Base-by-base conservation (phyloP, 2,329 filamentous ascomycete species). In the Trichoderma sp. region DNA sequence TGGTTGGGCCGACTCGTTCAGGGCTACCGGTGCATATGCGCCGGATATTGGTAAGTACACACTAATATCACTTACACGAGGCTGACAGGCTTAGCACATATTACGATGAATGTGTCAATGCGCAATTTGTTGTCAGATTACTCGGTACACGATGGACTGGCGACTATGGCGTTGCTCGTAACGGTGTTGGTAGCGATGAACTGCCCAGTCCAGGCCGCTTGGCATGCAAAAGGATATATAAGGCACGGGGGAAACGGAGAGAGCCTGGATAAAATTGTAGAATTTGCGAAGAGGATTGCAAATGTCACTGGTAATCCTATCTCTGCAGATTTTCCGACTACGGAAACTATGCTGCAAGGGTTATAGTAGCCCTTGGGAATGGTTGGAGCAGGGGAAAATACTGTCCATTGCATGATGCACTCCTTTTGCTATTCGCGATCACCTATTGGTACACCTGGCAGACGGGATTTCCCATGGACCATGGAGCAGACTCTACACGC, bases 31-130 rank as follows among this genome's bases (percentile, higher is more conserved):
- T 19, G n/a, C 12, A 17, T 64, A 64, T 25, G 61, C 61, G n/a
- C 61, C 61, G 15, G 61, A 64, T 22, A n/a, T 64, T 13, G 60
- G 61, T 56, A 32, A 54, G 61, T 45, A 10, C 5, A 10, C 5
- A 19, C 17, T 29, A 5, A 2, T 39, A 8, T 54, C n/a, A 34
- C 29, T 1, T 22, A 22, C 19, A 22, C 42, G 10, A 42, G 22
- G 4, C 50, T 64, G 10, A 42, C 42, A 19, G 12, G 19, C 32
- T 15, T 4, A 64, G 61, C 48, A 45, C 50, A 64, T 17, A 52
- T 64, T 12, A 54, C 61, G 6, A 54, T 64, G 50, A 25, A 64
- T 64, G n/a, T 64, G 6, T 64, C 61, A 4, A 64, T 64, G n/a
- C 48, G 53, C 10, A 42, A 64, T 32, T 17, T 64, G 4, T 27